Conservation (phyloP, 768 basidiomycete species). For the Candolleomyces eurysporus region DNA sequence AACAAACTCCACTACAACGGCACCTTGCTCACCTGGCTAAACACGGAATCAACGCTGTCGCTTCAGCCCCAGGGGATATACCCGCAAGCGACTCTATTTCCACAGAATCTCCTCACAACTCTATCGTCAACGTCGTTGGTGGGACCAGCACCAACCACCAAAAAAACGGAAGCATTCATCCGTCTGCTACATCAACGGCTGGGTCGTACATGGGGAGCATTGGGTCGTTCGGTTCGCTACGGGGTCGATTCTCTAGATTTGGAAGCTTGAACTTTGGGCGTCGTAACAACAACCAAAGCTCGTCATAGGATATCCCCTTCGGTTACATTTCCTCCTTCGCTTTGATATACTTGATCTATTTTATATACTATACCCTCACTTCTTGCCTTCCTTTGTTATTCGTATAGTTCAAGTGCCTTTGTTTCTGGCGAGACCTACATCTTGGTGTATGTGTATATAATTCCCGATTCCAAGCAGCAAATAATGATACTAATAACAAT, state of each 20-base stretch:
- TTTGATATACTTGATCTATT: neutral
- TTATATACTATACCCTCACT: no score
- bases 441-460: no score
- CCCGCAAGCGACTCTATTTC: conserved; percentile 52
- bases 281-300: conserved; percentile 23
- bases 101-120: conserved; percentile 68
- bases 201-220: conserved; percentile 64
- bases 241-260: conserved; percentile 73
- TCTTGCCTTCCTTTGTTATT: neutral
- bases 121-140: conserved; percentile 71
- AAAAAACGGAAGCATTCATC: conserved; percentile 27
- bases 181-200: conserved; percentile 55
- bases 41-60: conserved; percentile 80
- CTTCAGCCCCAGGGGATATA: conserved; percentile 70
- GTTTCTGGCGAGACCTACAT: neutral
- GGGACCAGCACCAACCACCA: conserved; percentile 17
- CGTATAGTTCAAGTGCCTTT: neutral
- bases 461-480: neutral
- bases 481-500: conserved; percentile 6
- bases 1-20: conserved; percentile 75
- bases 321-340: conserved; percentile 4
- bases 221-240: conserved; percentile 59
- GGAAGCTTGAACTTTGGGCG: conserved; percentile 73
- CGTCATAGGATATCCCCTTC: conserved; percentile 10
- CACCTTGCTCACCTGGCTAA: conserved; percentile 79